Conservation (phyloP, 306 rosid species). For the Dryas octopetala region DNA sequence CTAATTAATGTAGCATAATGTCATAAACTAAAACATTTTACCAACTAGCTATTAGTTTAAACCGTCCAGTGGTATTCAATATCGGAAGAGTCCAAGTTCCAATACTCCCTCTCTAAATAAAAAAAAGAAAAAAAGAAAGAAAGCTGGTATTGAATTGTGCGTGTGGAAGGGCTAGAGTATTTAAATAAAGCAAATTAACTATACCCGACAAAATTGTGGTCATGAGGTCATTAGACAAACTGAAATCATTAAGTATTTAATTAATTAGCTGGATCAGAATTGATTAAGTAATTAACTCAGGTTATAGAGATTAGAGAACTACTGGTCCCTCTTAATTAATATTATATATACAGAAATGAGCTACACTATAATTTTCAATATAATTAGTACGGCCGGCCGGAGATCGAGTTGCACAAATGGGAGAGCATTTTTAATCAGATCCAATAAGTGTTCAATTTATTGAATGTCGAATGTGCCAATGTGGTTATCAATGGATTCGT, state of each 20-base stretch:
- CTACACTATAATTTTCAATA: not conserved
- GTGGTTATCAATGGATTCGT: not conserved
- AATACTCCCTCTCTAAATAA: no score
- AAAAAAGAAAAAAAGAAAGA: no score
- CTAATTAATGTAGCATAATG: no score
- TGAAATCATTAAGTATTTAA: slow-evolving; percentile 1
- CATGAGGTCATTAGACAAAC: slow-evolving; percentile 11
- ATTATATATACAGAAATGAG: not conserved
- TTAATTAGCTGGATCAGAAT: not conserved
- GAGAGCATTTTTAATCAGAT: slow-evolving; percentile 6
- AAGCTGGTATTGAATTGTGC: no score
- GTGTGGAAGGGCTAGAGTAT: no score
- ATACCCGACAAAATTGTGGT: not conserved
- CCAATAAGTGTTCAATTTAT: not conserved
- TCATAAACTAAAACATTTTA: no score
- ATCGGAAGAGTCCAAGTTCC: no score
- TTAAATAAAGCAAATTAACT: not conserved
- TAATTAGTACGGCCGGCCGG: not conserved
- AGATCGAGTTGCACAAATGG: not conserved
- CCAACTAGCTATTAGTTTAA: no score
- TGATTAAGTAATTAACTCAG: not conserved
- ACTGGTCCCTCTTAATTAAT: not conserved
- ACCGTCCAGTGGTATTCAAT: no score
- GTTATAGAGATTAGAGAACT: slow-evolving; percentile 1
- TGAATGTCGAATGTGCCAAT: slow-evolving; percentile 7